A percentile compares a stretch with the other conserved stretches of the same genome.
Evolutionary conservation across 2,329 filamentous ascomycete genomes (phyloP).

Genomic region (Ascochyta viciae-villosae): DNA sequence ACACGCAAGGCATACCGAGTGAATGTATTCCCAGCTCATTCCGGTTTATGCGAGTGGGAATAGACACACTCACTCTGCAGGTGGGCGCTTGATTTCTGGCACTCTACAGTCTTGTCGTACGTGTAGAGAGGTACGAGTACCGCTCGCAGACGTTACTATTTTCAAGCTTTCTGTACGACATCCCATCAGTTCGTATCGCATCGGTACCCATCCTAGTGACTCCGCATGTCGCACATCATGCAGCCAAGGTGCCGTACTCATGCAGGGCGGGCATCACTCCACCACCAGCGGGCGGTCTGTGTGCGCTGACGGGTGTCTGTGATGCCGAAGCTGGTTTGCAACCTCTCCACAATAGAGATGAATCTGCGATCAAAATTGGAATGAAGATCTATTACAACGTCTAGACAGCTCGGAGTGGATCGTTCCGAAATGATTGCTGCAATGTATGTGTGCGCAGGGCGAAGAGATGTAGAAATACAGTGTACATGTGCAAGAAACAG

Average conservation of each 20-base stretch:
- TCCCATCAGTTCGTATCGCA: slow-evolving; percentile 8
- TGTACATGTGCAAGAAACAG: slow-evolving; percentile 12
- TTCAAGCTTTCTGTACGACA: slow-evolving; percentile 11
- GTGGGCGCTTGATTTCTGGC: background rate
- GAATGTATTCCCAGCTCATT: background rate
- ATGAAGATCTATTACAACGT: slow-evolving; percentile 15
- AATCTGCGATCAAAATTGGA: background rate
- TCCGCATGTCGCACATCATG: slow-evolving; percentile 14
- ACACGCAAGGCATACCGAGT: slow-evolving; percentile 1
- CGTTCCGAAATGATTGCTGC: background rate
- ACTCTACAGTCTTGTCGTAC: background rate
- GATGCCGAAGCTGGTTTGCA: slow-evolving; percentile 10
- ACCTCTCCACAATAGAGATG: background rate
- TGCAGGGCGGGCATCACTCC: slow-evolving; percentile 13
- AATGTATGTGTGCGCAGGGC: background rate
- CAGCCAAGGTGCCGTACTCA: slow-evolving; percentile 7
- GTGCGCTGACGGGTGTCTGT: slow-evolving; percentile 1
- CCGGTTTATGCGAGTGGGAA: background rate
- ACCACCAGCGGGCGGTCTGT: slow-evolving; percentile 7
- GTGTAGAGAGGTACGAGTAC: background rate
- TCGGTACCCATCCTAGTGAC: slow-evolving; percentile 10
- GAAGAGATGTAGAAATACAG: slow-evolving; percentile 14
- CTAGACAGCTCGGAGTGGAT: slow-evolving; percentile 9
- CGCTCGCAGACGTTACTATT: slow-evolving; percentile 2
- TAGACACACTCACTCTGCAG: background rate